Evolutionary conservation across 2,329 filamentous ascomycete species (phyloP), one percentile per base, ranked within the genome.

Genomic region (Malbranchea zuffiana): DNA sequence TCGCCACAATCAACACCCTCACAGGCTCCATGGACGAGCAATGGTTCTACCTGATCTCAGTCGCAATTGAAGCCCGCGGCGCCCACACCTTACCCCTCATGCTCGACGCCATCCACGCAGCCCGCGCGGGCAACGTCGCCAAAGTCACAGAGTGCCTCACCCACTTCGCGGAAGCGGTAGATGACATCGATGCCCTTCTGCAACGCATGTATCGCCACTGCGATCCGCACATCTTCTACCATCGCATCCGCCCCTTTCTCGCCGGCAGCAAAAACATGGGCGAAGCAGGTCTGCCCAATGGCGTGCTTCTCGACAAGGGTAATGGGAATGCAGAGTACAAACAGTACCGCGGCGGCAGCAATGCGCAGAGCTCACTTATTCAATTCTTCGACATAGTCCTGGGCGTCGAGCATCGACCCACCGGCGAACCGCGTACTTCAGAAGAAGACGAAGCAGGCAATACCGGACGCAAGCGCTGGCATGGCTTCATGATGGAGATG

Each of bases 401-500:
- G 2, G 86, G 86, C 28, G 74, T 98, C 35, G 80, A 90, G 54
- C 90, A 98, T 59, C 78, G 82, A 6, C 86, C 88, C 0, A 96
- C 90, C 0, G 88, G 88, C 25, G 75, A 83, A 47, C 80, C 54
- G 41, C 40, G 47, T 40, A 39, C 47, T 37, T 10, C 26, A 41
- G 17, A 12, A 10, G 30, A 27, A 6, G 13, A 16, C 1, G 27
- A 35, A 12, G 24, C 25, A 5, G 18, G 24, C 12, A n/a, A 11
- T 28, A 28, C 32, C 6, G 54, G 61, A 1, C 63, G 67, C 23
- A 65, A 71, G 16, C 70, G 76, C 4, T 69, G 72, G 26, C 77
- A 94, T 63, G 92, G 90, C 52, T 98, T 98, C 63, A 88, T 98
- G 54, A 77, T 82, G 53, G 90, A 98, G 47, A 98, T 98, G 90